Evolutionary conservation across 192 early-diverging fungal genomes (phyloP).

Genomic region (Cladochytrium replicatum): DNA sequence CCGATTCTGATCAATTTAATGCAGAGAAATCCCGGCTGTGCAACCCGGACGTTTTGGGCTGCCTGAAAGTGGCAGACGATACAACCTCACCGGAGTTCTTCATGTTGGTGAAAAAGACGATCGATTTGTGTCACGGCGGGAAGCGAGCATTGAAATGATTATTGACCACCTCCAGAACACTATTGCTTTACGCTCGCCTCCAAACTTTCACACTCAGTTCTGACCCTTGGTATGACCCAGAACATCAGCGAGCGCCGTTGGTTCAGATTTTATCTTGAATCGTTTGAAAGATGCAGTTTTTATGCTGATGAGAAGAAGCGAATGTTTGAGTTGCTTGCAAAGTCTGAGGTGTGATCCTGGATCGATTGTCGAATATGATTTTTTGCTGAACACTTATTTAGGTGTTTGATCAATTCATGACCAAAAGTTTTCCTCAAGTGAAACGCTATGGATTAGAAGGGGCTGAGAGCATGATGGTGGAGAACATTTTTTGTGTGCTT

Average conservation of each 20-base stretch:
- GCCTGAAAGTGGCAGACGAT: slow-evolving; percentile 36
- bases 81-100: slow-evolving; percentile 67
- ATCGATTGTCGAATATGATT: slow-evolving; percentile 6
- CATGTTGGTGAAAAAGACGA: slow-evolving; percentile 47
- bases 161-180: slow-evolving; percentile 58
- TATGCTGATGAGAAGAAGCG: slow-evolving; percentile 55
- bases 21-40: slow-evolving; percentile 42
- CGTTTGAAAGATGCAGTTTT: slow-evolving; percentile 47
- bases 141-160: slow-evolving; percentile 59
- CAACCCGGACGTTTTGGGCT: slow-evolving; percentile 80
- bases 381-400: slow-evolving; percentile 14
- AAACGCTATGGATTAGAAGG: slow-evolving; percentile 96
- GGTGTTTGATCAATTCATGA: slow-evolving; percentile 97
- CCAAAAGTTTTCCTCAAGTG: slow-evolving; percentile 89
- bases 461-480: slow-evolving; percentile 93
- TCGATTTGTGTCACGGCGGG: slow-evolving; percentile 29
- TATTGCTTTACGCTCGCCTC: slow-evolving; percentile 94
- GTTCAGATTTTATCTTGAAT: slow-evolving; percentile 81
- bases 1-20: neutral
- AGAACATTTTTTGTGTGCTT: too few relatives aligned
- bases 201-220: slow-evolving; percentile 54
- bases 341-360: slow-evolving; percentile 49
- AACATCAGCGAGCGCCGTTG: slow-evolving; percentile 76
- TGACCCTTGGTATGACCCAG: slow-evolving; percentile 21
- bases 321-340: slow-evolving; percentile 65